These are phyloP conservation scores for Prunus kanzakura DNA, from an alignment of 306 rosid species.

Conservation along the genomic window DNA sequence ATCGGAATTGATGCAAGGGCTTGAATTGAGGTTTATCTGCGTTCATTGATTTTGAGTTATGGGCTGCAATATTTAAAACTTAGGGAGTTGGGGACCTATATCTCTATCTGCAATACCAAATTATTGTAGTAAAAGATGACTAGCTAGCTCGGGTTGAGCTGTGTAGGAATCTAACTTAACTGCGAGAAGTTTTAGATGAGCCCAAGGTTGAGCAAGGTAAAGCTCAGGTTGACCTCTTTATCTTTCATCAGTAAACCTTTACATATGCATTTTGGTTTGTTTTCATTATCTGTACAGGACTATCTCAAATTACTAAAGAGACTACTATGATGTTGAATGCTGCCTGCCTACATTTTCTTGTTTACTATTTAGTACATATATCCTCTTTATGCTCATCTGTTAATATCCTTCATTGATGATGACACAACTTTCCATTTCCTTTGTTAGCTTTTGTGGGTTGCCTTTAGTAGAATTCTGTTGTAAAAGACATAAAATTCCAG, in stretches of 20 bases:
- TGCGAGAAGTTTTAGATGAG: background rate
- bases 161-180: background rate
- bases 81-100: background rate
- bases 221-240: background rate
- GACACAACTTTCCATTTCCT: background rate
- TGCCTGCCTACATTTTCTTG: background rate
- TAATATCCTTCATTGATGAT: background rate
- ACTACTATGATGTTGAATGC: background rate
- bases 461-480: background rate
- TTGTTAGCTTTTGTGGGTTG: background rate
- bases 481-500: background rate
- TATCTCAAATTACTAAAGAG: background rate
- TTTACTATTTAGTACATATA: background rate
- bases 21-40: background rate
- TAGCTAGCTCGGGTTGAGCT: background rate
- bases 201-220: background rate
- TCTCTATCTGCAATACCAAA: background rate
- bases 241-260: background rate
- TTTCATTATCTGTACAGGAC: background rate
- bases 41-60: background rate
- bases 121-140: background rate
- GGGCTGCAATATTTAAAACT: background rate
- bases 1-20: background rate
- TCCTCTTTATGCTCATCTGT: background rate
- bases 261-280: background rate